Evolutionary conservation across 352 stramenopile species (phyloP).

Genomic region (Globisporangium uncinulatum): DNA sequence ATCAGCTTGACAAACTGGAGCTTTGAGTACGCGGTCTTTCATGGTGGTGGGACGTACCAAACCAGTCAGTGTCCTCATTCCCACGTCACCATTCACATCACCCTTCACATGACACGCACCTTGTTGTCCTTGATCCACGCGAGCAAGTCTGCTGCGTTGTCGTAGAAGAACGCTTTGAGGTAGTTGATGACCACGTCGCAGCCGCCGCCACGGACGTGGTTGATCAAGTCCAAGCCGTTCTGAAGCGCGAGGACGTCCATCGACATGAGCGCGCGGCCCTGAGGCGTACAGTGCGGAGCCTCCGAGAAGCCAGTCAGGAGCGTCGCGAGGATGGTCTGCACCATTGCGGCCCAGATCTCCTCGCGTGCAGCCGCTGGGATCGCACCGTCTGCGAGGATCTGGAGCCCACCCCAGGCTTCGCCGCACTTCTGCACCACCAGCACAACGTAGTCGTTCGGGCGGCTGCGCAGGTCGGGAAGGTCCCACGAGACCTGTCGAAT

Average conservation of each 20-base stretch:
- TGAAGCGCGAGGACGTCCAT: slow-evolving; percentile 94
- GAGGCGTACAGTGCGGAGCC: slow-evolving; percentile 88
- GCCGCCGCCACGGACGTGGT: slow-evolving; percentile 59
- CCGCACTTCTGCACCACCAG: slow-evolving; percentile 75
- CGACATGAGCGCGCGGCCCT: slow-evolving; percentile 95
- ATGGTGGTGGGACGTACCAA: neutral
- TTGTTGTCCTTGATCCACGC: slow-evolving; percentile 79
- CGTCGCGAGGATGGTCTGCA: slow-evolving; percentile 85
- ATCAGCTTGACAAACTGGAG: slow-evolving; percentile 55
- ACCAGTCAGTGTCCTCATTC: neutral
- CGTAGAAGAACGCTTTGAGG: slow-evolving; percentile 89
- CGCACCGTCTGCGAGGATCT: slow-evolving; percentile 57
- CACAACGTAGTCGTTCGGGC: slow-evolving; percentile 78
- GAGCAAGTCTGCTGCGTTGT: slow-evolving; percentile 67
- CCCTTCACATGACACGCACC: slow-evolving; percentile 19
- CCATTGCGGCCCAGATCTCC: slow-evolving; percentile 74
- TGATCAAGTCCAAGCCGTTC: slow-evolving; percentile 77
- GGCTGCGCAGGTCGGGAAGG: slow-evolving; percentile 56
- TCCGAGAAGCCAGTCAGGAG: slow-evolving; percentile 90
- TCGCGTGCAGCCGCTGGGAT: slow-evolving; percentile 66
- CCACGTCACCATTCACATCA: neutral
- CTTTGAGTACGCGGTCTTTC: slow-evolving; percentile 49
- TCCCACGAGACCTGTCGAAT: slow-evolving; percentile 60
- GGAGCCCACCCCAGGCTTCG: slow-evolving; percentile 66
- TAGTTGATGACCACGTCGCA: slow-evolving; percentile 74